phyloP scores from a whole-genome alignment of 1,284 basidiomycete species.

The Cystobasidium slooffiae region DNA sequence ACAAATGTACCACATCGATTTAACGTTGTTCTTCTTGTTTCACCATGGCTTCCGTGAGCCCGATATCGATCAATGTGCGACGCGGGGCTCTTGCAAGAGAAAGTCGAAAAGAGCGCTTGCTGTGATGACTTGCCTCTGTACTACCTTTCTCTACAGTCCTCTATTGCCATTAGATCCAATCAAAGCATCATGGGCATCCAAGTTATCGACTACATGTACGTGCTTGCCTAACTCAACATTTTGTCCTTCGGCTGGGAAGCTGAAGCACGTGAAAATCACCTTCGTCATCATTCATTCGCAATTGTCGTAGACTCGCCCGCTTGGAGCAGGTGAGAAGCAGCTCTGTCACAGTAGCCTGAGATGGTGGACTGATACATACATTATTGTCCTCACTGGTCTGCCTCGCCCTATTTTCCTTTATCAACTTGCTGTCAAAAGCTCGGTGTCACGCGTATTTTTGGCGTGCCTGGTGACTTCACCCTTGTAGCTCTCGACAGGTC shows the following conservation, averaged over 20 bases:
- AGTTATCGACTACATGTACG: slow-evolving; percentile 38
- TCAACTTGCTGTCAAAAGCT: slow-evolving; percentile 1
- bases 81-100: too few relatives aligned
- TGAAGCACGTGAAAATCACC: slow-evolving; percentile 4
- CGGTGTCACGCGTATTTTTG: slow-evolving; percentile 34
- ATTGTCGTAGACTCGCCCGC: slow-evolving; percentile 22
- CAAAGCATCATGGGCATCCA: slow-evolving; percentile 20
- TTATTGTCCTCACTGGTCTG: neutral
- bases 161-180: neutral
- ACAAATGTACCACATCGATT: too few relatives aligned
- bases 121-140: too few relatives aligned
- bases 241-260: slow-evolving; percentile 1
- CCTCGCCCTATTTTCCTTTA: neutral
- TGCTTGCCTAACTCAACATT: neutral
- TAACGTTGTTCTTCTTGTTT: too few relatives aligned
- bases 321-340: slow-evolving; percentile 18
- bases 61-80: too few relatives aligned
- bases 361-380: neutral
- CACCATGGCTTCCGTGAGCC: too few relatives aligned
- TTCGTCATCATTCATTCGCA: slow-evolving; percentile 10
- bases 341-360: neutral
- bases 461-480: slow-evolving; percentile 68
- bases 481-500: slow-evolving; percentile 67
- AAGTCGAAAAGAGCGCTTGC: too few relatives aligned
- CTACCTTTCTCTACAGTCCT: neutral